These are phyloP conservation scores for Arthrobotrys pseudoclavata DNA, from an alignment of 2,329 filamentous ascomycete genomes.

Conservation along the genomic window DNA sequence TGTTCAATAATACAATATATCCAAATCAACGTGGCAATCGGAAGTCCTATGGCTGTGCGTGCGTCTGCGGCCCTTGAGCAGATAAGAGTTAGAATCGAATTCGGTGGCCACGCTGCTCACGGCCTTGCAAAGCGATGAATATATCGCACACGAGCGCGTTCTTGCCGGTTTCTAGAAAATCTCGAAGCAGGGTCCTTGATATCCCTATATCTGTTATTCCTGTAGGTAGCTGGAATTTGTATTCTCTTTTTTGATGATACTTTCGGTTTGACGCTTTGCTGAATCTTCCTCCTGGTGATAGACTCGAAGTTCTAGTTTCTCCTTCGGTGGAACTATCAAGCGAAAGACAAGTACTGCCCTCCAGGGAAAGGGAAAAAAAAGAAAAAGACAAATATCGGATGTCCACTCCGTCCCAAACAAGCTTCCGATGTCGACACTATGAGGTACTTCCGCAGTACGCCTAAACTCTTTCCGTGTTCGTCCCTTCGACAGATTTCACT, in stretches of 20 bases:
- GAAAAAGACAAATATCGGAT: constrained; percentile 37
- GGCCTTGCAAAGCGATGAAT: constrained; percentile 43
- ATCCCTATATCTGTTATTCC: constrained; percentile 3
- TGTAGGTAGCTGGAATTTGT: constrained; percentile 18
- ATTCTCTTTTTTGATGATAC: constrained; percentile 14
- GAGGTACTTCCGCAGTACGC: constrained; percentile 51
- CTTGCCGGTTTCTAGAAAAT: constrained; percentile 35
- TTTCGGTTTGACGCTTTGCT: constrained; percentile 48
- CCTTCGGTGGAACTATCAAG: constrained; percentile 42
- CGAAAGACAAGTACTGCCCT: constrained; percentile 38
- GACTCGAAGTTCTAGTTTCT: constrained; percentile 58
- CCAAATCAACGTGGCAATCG: constrained; percentile 33
- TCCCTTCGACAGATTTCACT: constrained; percentile 37
- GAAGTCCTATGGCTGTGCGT: constrained; percentile 24
- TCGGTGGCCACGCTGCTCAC: constrained; percentile 53
- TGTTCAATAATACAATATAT: constrained; percentile 18
- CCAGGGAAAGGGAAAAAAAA: constrained; percentile 30
- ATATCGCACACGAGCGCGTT: constrained; percentile 55
- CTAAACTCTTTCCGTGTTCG: constrained; percentile 60
- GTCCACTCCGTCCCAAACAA: constrained; percentile 46
- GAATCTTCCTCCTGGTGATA: constrained; percentile 58
- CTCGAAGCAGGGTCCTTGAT: constrained; percentile 4
- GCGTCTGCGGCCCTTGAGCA: constrained; percentile 57
- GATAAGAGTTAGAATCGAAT: constrained; percentile 60
- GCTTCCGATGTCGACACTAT: constrained; percentile 56